Conservation (phyloP, 345 rosid genomes). For the Hypericum perforatum region DNA sequence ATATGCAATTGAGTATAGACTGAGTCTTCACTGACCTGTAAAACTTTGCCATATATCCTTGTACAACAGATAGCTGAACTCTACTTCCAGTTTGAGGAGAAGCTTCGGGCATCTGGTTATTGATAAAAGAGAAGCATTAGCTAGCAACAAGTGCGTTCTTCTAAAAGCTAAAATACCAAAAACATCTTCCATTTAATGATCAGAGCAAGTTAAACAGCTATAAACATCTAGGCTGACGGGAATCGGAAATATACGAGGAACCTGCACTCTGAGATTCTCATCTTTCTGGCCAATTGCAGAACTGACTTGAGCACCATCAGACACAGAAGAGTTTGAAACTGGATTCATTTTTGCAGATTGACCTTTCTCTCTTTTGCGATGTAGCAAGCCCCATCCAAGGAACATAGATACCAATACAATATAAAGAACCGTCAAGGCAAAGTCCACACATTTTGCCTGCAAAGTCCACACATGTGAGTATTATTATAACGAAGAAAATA, state of each 20-base stretch:
- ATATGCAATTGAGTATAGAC: slow-evolving; percentile 7
- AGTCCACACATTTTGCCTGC: slow-evolving; percentile 82
- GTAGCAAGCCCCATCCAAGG: slow-evolving; percentile 71
- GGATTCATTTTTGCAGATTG: slow-evolving; percentile 47
- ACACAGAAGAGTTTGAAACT: slow-evolving; percentile 12
- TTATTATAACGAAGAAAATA: neutral
- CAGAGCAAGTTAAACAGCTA: slow-evolving; percentile 1
- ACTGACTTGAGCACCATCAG: slow-evolving; percentile 30
- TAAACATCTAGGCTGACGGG: neutral
- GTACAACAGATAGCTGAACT: slow-evolving; percentile 70
- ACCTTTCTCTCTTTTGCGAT: slow-evolving; percentile 42
- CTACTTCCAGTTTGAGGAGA: slow-evolving; percentile 50
- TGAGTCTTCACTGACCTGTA: slow-evolving; percentile 48
- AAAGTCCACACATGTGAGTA: slow-evolving; percentile 15
- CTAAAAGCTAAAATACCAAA: too few species aligned
- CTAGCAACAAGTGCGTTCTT: slow-evolving; percentile 4
- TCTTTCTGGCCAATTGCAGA: slow-evolving; percentile 40
- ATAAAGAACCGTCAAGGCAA: slow-evolving; percentile 60
- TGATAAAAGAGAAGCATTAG: slow-evolving; percentile 3
- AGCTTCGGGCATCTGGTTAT: slow-evolving; percentile 53
- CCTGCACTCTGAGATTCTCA: slow-evolving; percentile 60
- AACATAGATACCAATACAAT: slow-evolving; percentile 60
- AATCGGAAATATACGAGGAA: slow-evolving; percentile 9
- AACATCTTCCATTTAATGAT: neutral
- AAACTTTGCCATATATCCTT: slow-evolving; percentile 78